Conservation (phyloP, 179 eudicot genomes). For the Spergularia azorica region DNA sequence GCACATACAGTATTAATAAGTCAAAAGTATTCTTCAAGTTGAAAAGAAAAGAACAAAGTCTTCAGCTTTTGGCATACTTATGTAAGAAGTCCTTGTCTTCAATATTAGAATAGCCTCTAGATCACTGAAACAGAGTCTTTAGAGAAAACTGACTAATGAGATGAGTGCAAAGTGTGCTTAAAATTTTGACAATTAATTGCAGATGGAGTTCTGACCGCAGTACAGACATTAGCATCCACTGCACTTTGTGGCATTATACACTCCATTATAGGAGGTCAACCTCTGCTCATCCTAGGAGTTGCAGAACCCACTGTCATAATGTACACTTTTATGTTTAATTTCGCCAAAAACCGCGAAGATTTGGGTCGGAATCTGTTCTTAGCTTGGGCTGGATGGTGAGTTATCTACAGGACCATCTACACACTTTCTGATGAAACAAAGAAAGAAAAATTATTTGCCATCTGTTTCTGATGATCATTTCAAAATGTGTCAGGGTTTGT, state of each 20-base stretch:
- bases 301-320: constrained; percentile 94
- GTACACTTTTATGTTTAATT: constrained; percentile 93
- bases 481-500: constrained; percentile 64
- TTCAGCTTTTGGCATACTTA: background rate
- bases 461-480: constrained; percentile 9
- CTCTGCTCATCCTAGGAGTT: constrained; percentile 83
- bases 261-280: constrained; percentile 95
- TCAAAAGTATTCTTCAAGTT: no score
- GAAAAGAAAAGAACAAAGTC: no score
- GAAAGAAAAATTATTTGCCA: background rate
- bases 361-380: constrained; percentile 78
- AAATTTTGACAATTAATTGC: constrained; percentile 25
- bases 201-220: constrained; percentile 89
- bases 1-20: background rate
- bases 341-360: constrained; percentile 78
- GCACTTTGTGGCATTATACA: constrained; percentile 88
- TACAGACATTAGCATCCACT: constrained; percentile 86
- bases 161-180: background rate
- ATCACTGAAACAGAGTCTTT: background rate
- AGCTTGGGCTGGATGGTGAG: constrained; percentile 97
- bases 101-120: background rate
- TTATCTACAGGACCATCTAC: background rate
- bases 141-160: background rate
- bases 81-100: background rate
- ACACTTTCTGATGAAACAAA: background rate